Base-by-base conservation (phyloP, 352 stramenopile genomes). In the Phytophthora fragariaefolia region DNA sequence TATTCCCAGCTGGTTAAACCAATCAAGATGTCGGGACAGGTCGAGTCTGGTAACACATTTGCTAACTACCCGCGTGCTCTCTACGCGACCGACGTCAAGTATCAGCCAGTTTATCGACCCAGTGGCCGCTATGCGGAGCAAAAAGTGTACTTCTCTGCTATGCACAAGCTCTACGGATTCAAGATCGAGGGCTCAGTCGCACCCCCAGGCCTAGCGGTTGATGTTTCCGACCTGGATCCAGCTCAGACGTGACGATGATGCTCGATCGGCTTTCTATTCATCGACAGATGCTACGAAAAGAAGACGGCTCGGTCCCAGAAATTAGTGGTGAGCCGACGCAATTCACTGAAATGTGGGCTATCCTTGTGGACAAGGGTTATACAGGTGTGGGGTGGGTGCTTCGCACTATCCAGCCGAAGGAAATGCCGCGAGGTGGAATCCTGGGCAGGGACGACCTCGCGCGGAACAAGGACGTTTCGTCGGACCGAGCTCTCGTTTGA, bases 401-500 rank as follows among this genome's bases (percentile, higher is more conserved):
- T 51, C 27, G 59, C 4, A 60, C 30, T 27, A 53, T 64, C 9
- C 61, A 69, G 6, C 51, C 61, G 1, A 58, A 55, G 43, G 28
- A 58, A 56, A 32, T 24, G 36, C 45, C 45, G 10, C n/a, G 64
- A 2, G 50, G 42, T 26, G 47, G 34, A 18, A 47, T 30, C 0
- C 36, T 77, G 5, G 43, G 46, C 22, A 42, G 38, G 0, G 36
- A 58, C 0, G 57, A 70, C 26, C 32, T 69, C 34, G 48, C 58
- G 4, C 58, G 63, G 4, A 77, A 77, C 50, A 26, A 50, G 6
- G 12, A 18, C 1, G 47, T 70, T 13, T 69, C 63, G 13, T 66
- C 51, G 0, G 69, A 76, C n/a, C 45, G 69, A n/a, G 69, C 69
- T 30, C 34, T 77, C 0, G 57, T 77, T 1, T n/a, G 52, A 77